phyloP scores from a whole-genome alignment of 1,284 basidiomycete species.

The Lentinus polychrous region DNA sequence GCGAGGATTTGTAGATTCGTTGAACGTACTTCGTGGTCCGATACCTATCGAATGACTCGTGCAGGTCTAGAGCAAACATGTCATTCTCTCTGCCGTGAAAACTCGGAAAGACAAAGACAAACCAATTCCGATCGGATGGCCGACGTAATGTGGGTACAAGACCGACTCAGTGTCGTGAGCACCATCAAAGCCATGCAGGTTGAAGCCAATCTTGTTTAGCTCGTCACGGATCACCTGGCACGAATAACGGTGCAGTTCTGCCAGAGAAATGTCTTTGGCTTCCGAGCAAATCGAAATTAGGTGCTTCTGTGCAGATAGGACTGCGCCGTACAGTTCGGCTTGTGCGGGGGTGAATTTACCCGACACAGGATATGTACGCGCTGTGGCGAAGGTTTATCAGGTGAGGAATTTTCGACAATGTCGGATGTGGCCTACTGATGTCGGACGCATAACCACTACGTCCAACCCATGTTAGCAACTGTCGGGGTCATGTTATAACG shows the following conservation, averaged over 20 bases:
- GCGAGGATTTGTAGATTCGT: background rate
- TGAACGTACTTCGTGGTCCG: conserved; percentile 32
- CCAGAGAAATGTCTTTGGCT: conserved; percentile 47
- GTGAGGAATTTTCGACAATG: background rate
- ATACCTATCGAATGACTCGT: conserved; percentile 60
- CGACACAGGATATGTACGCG: conserved; percentile 85
- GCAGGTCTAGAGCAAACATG: conserved; percentile 52
- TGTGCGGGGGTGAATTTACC: conserved; percentile 81
- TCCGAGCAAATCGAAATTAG: conserved; percentile 62
- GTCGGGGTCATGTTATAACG: background rate
- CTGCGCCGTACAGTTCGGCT: conserved; percentile 81
- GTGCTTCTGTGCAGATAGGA: conserved; percentile 71
- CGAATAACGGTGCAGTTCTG: conserved; percentile 77
- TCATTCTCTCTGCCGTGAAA: conserved; percentile 1
- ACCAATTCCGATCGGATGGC: conserved; percentile 85
- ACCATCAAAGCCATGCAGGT: conserved; percentile 29
- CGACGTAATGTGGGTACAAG: conserved; percentile 83
- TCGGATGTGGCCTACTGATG: conserved; percentile 56
- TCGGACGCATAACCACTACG: conserved; percentile 89
- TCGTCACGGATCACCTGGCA: conserved; percentile 68
- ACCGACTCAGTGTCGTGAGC: conserved; percentile 64
- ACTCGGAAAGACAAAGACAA: conserved; percentile 18
- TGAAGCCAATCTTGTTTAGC: conserved; percentile 80
- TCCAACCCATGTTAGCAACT: background rate
- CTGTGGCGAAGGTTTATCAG: conserved; percentile 28